Evolutionary conservation across 352 stramenopile species (phyloP), one percentile per base, ranked within the genome.

Genomic region (Globisporangium solare): DNA sequence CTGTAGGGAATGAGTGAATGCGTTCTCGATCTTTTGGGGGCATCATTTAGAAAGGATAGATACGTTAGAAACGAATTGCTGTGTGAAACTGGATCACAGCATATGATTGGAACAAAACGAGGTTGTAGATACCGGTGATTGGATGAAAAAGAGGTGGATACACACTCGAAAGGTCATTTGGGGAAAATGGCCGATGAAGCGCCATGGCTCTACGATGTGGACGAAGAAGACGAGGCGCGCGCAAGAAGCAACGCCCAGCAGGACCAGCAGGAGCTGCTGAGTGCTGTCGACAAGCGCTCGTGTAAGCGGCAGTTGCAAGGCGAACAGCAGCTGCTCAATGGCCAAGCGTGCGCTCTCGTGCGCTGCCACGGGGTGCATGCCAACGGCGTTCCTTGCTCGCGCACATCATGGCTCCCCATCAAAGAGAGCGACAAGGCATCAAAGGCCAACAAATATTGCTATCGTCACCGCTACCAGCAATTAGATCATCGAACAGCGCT

Each of bases 191-290:
- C 22, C n/a, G 22, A 13, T 35, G 18, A 54, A 43, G 48, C 59
- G 24, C 60, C 40, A 43, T 66, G 54, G 60, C 49, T 66, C 15
- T 58, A 66, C 13, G 51, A 56, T 31, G 42, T 54, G 37, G 54
- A 61, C 4, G 47, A 41, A 21, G 39, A 43, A 7, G 47, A 40
- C 2, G 31, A 32, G 5, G 39, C n/a, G 27, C 10, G 27, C 27
- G 10, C 7, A 1, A 6, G 1, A 6, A 6, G 5, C 27, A 35
- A 35, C 2, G 24, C 2, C 27, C 27, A 10, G 3, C 27, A 35
- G 27, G 27, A 35, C 0, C 4, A 35, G 27, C 27, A 35, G 22
- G 47, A 53, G 56, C 32, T 41, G 31, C 27, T 35, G 5, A 10
- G 7, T 8, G 27, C 7, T 35, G 27, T 35, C 4, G 27, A 35